Evolutionary conservation across 257 asterid genomes (phyloP).

Genomic region (Scutellaria baicalensis): DNA sequence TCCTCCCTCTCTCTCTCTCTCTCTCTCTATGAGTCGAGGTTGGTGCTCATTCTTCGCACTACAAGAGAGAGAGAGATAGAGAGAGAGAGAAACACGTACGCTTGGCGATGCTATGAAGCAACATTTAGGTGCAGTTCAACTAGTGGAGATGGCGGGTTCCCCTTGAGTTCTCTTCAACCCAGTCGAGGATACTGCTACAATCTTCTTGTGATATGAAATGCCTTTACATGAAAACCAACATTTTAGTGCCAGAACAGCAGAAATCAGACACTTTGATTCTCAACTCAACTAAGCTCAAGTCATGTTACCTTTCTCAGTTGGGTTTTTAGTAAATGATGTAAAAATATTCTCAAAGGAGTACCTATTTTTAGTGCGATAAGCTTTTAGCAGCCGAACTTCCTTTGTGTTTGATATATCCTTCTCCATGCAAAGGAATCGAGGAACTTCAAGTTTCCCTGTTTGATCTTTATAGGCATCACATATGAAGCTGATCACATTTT

Average conservation of each 20-base stretch:
- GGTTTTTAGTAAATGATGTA: not conserved
- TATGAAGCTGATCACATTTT: conserved; percentile 60
- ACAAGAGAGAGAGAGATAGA: no score
- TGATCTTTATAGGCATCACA: conserved; percentile 51
- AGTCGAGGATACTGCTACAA: conserved; percentile 50
- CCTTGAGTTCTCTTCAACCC: conserved; percentile 63
- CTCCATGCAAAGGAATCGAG: conserved; percentile 61
- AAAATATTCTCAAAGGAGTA: conserved; percentile 11
- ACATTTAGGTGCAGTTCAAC: not conserved
- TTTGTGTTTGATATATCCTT: conserved; percentile 50
- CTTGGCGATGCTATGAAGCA: no score
- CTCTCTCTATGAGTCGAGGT: no score
- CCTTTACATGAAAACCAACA: conserved; percentile 33
- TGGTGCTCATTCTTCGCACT: no score
- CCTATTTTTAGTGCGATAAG: conserved; percentile 76
- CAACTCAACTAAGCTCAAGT: not conserved
- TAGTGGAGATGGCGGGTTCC: conserved; percentile 17
- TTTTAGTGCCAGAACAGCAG: not conserved
- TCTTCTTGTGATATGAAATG: conserved; percentile 58
- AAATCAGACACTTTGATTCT: not conserved
- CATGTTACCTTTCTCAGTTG: not conserved
- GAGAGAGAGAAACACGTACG: not conserved
- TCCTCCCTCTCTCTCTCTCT: no score
- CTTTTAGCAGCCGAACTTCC: conserved; percentile 45
- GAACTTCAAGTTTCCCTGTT: conserved; percentile 46